These are phyloP conservation scores for Lasiosphaeria miniovina DNA, from an alignment of 495 filamentous ascomycete genomes.

Conservation along the genomic window DNA sequence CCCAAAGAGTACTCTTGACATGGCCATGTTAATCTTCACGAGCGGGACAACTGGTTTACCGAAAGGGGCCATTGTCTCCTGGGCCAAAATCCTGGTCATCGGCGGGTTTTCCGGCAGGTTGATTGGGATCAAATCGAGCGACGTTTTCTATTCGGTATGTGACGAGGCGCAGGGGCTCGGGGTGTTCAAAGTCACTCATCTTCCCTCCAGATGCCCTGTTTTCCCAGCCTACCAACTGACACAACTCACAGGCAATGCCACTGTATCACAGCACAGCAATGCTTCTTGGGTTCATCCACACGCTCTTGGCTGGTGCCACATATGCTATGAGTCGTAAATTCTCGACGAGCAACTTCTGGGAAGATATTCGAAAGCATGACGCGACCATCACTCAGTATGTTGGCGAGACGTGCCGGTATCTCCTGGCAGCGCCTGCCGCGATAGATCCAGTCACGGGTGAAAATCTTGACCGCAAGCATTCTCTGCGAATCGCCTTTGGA, in stretches of 20 bases:
- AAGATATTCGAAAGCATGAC: conserved; percentile 65
- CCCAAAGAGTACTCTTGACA: conserved; percentile 45
- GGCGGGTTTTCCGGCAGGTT: conserved; percentile 54
- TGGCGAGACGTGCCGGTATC: conserved; percentile 89
- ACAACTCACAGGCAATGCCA: conserved; percentile 71
- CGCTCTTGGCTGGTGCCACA: conserved; percentile 59
- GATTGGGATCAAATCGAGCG: conserved; percentile 54
- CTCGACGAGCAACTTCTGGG: conserved; percentile 78
- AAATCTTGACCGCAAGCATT: conserved; percentile 73
- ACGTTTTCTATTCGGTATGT: conserved; percentile 76
- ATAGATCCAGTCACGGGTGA: conserved; percentile 63
- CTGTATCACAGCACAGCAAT: conserved; percentile 87
- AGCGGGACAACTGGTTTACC: conserved; percentile 88
- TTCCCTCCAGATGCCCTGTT: too few species aligned
- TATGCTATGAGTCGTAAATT: conserved; percentile 77
- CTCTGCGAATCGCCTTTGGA: conserved; percentile 77
- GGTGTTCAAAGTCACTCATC: too few species aligned
- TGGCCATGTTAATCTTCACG: conserved; percentile 79
- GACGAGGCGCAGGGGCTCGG: too few species aligned
- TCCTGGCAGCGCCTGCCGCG: conserved; percentile 68
- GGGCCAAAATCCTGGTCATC: conserved; percentile 61
- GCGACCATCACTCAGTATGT: conserved; percentile 93
- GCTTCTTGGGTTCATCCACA: conserved; percentile 63
- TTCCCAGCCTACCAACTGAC: conserved; percentile 3
- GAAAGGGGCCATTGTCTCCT: conserved; percentile 83